Base-by-base conservation (phyloP, 2,329 filamentous ascomycete genomes). In the Neobulgaria alba region DNA sequence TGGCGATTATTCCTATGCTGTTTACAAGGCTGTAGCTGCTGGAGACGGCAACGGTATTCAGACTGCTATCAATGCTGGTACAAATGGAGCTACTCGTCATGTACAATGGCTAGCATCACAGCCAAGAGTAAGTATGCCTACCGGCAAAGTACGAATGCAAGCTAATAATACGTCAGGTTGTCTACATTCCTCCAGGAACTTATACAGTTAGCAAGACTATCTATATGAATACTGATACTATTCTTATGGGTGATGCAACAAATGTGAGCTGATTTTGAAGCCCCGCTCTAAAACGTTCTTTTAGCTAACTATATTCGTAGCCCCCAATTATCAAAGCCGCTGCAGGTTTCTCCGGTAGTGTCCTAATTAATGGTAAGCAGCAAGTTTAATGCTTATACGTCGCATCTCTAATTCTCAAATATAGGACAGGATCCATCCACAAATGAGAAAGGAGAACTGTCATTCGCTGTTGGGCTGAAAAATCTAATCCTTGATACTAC, bases 291-390 rank as follows among this genome's bases (percentile, higher is more conserved):
- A 40, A 15, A 4, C 15, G 26, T 12, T 15, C 7, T 34, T 32
- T 14, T 16, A 16, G 10, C 3, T 26, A n/a, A n/a, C n/a, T n/a
- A n/a, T n/a, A n/a, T n/a, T n/a, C n/a, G n/a, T 18, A 40, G 38
- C 41, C 41, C 20, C 41, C 41, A 14, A 39, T 35, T 9, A 39
- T 43, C 30, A 43, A 43, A 43, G 41, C 41, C n/a, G 20, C 29
- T 35, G 29, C 41, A 19, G 23, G 17, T 5, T 43, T 34, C 14
- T 35, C 36, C 17, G 36, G 41, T 14, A n/a, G 23, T 16, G 12
- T 12, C 12, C 12, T 26, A n/a, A n/a, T n/a, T n/a, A n/a, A n/a
- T n/a, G n/a, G n/a, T n/a, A n/a, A n/a, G n/a, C n/a, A n/a, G n/a
- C n/a, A n/a, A n/a, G n/a, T n/a, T n/a, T n/a, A n/a, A n/a, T n/a